Evolutionary conservation across 1,139 yeast genomes (phyloP).

Genomic region (Kluyveromyces marxianus): DNA sequence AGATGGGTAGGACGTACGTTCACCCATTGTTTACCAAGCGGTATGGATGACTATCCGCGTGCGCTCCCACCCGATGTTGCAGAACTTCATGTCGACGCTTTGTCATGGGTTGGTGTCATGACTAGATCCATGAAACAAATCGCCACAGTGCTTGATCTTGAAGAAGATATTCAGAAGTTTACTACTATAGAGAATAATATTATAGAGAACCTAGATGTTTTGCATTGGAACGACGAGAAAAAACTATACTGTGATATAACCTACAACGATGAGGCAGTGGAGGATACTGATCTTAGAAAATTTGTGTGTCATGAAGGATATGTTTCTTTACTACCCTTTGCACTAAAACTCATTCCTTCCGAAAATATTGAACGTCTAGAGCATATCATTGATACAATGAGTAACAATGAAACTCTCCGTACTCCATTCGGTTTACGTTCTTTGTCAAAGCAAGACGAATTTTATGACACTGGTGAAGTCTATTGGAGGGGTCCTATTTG

Average conservation of each 20-base stretch:
- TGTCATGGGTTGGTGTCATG: constrained; percentile 94
- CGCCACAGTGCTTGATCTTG: constrained; percentile 54
- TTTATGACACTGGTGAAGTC: constrained; percentile 73
- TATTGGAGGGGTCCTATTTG: constrained; percentile 97
- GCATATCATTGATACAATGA: constrained; percentile 47
- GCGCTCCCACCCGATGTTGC: constrained; percentile 75
- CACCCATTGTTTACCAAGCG: constrained; percentile 85
- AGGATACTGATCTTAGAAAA: constrained; percentile 34
- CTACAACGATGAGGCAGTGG: constrained; percentile 56
- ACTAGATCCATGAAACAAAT: constrained; percentile 70
- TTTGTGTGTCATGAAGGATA: constrained; percentile 87
- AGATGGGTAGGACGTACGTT: constrained; percentile 92
- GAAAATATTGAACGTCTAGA: constrained; percentile 42
- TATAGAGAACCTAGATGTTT: constrained; percentile 51
- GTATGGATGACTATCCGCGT: constrained; percentile 93
- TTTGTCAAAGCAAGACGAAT: constrained; percentile 58
- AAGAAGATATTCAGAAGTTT: constrained; percentile 51
- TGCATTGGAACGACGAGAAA: constrained; percentile 73
- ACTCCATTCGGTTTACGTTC: constrained; percentile 76
- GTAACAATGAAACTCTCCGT: constrained; percentile 72
- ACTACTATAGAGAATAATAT: constrained; percentile 48
- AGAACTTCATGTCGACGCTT: constrained; percentile 81
- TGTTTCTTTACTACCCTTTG: constrained; percentile 76
- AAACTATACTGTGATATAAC: constrained; percentile 79
- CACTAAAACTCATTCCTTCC: constrained; percentile 58